Evolutionary conservation across 305 asterid species (phyloP).

Genomic region (Fraxinus velutina): DNA sequence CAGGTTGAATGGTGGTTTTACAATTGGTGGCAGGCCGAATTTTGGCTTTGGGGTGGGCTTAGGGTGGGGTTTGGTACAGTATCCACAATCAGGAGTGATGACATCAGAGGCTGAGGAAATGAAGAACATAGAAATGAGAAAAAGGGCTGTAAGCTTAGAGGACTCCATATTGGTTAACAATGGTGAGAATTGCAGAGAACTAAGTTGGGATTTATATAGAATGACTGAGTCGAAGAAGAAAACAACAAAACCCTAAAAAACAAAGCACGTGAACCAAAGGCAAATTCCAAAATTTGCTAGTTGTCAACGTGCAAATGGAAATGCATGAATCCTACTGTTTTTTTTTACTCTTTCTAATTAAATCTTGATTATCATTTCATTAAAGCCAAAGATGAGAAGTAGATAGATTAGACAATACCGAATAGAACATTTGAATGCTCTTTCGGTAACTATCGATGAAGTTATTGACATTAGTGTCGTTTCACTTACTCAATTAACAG

Average conservation of each 20-base stretch:
- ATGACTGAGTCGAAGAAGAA: slow-evolving; percentile 24
- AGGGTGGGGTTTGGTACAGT: slow-evolving; percentile 39
- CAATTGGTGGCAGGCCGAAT: neutral
- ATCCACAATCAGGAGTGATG: slow-evolving; percentile 42
- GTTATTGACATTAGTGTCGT: neutral
- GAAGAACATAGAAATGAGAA: slow-evolving; percentile 44
- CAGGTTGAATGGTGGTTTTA: slow-evolving; percentile 5
- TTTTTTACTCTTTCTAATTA: neutral
- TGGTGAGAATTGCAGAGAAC: slow-evolving; percentile 17
- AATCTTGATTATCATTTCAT: neutral
- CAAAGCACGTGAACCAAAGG: slow-evolving; percentile 56
- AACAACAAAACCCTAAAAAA: slow-evolving; percentile 45
- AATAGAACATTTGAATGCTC: neutral
- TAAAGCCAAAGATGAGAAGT: neutral
- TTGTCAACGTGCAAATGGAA: slow-evolving; percentile 38
- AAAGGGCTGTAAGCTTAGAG: slow-evolving; percentile 40
- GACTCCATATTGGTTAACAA: slow-evolving; percentile 36
- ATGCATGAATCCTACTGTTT: neutral
- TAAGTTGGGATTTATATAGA: slow-evolving; percentile 30
- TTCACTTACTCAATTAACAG: neutral
- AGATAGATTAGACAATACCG: neutral
- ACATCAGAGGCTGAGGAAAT: slow-evolving; percentile 38
- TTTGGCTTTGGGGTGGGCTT: slow-evolving; percentile 22
- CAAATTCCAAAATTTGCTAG: slow-evolving; percentile 62
- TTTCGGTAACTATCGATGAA: neutral